A percentile compares a stretch with the other conserved stretches of the same genome.
These are phyloP conservation scores for Malania oleifera DNA, from an alignment of 164 flowering plant genomes.

Conservation along the genomic window DNA sequence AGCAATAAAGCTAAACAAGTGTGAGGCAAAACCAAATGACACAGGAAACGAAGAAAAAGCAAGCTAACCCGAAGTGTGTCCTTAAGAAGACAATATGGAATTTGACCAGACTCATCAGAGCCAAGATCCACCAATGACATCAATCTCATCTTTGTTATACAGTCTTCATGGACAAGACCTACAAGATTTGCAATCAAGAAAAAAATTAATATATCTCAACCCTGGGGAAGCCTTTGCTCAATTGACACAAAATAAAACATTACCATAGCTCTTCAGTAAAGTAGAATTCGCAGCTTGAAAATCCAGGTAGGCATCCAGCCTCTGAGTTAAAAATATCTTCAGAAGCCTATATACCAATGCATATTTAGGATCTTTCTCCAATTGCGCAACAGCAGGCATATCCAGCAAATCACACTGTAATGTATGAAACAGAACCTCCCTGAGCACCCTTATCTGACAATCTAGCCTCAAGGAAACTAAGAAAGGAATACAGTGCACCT, in stretches of 20 bases:
- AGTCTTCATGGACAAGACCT: conserved; percentile 94
- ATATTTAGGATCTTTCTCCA: conserved; percentile 83
- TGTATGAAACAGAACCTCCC: neutral
- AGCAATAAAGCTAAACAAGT: neutral
- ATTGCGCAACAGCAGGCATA: conserved; percentile 79
- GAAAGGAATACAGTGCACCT: neutral
- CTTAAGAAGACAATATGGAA: conserved; percentile 67
- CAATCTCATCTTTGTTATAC: conserved; percentile 86
- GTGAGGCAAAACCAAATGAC: neutral
- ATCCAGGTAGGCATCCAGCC: conserved; percentile 76
- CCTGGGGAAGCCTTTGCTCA: neutral
- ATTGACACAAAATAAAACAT: conserved; percentile 1
- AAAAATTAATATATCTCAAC: no score
- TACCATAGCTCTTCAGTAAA: conserved; percentile 70
- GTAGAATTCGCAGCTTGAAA: conserved; percentile 74
- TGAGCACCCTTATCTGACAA: neutral
- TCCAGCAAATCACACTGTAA: conserved; percentile 91
- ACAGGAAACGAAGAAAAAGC: neutral
- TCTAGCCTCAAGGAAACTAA: neutral
- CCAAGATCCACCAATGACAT: conserved; percentile 86
- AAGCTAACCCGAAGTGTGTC: conserved; percentile 65
- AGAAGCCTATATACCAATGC: conserved; percentile 71
- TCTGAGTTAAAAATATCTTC: conserved; percentile 75
- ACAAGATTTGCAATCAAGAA: conserved; percentile 7
- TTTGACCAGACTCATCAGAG: conserved; percentile 52